Percentiles rank a stretch among this genome's conserved stretches.
phyloP scores from a whole-genome alignment of 2,329 filamentous ascomycete species.

The Dactylonectria macrodidyma region DNA sequence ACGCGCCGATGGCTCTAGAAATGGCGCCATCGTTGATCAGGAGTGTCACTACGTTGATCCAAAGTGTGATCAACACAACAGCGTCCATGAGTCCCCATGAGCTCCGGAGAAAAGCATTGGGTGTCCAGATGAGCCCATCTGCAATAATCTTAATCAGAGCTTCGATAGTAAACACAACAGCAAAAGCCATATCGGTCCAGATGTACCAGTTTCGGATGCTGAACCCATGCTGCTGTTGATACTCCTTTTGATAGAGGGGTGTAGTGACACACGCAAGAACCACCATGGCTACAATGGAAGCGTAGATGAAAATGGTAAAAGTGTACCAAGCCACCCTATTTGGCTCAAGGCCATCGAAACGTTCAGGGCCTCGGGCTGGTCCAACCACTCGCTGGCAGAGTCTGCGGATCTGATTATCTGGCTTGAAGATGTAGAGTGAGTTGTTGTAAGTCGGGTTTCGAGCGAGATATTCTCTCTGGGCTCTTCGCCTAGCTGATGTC shows the following conservation, averaged over 20 bases:
- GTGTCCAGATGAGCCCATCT: conserved; percentile 96
- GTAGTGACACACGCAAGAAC: conserved; percentile 94
- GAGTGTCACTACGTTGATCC: conserved; percentile 92
- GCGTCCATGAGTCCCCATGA: conserved; percentile 98
- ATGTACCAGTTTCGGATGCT: conserved; percentile 90
- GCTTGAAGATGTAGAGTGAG: conserved; percentile 88
- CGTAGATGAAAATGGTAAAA: conserved; percentile 95
- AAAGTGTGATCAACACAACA: conserved; percentile 90
- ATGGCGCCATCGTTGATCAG: conserved; percentile 86
- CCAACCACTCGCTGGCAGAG: conserved; percentile 93
- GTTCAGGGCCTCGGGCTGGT: conserved; percentile 87
- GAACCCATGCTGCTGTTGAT: conserved; percentile 75
- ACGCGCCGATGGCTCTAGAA: conserved; percentile 92
- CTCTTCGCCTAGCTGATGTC: conserved; percentile 84
- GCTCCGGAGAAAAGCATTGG: conserved; percentile 96
- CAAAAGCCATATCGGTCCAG: conserved; percentile 93
- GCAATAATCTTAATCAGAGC: conserved; percentile 93
- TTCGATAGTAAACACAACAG: conserved; percentile 87
- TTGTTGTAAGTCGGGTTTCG: conserved; percentile 94
- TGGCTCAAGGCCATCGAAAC: conserved; percentile 90
- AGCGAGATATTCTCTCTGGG: conserved; percentile 90
- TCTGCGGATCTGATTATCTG: conserved; percentile 82
- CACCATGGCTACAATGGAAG: conserved; percentile 98
- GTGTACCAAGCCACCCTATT: conserved; percentile 92
- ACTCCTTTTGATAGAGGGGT: conserved; percentile 91